phyloP scores from a whole-genome alignment of 2,329 filamentous ascomycete genomes.

The Setomelanomma holmii region DNA sequence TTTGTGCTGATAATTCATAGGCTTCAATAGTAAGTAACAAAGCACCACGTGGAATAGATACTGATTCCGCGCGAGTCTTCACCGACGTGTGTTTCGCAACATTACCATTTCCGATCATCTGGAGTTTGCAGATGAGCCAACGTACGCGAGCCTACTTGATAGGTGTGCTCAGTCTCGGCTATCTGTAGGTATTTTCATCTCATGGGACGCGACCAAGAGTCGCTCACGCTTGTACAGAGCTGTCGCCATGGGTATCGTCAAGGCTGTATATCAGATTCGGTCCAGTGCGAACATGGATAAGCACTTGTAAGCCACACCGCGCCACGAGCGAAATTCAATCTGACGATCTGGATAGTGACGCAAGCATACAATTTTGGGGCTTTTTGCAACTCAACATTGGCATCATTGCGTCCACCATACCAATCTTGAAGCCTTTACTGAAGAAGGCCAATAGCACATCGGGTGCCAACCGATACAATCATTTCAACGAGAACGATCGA shows the following conservation, averaged over 20 bases:
- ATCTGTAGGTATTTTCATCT: conserved; percentile 3
- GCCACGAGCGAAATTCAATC: background rate
- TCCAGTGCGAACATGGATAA: background rate
- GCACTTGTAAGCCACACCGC: background rate
- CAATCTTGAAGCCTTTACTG: conserved; percentile 5
- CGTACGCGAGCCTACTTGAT: background rate
- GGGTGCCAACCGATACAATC: background rate
- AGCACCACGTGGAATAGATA: too few species aligned
- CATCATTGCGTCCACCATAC: conserved; percentile 8
- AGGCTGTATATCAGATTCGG: background rate
- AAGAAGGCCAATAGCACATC: background rate
- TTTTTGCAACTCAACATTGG: conserved; percentile 7
- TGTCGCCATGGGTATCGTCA: conserved; percentile 1
- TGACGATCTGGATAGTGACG: background rate
- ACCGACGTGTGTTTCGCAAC: conserved; percentile 1
- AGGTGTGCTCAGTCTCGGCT: background rate
- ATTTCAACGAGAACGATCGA: background rate
- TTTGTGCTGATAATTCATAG: background rate
- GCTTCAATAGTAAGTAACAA: too few species aligned
- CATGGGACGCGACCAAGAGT: too few species aligned
- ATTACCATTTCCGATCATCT: conserved; percentile 2
- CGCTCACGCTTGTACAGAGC: background rate
- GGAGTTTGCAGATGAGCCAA: background rate
- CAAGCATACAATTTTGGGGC: conserved; percentile 1
- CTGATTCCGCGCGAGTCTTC: too few species aligned